Percentiles rank a stretch among this genome's conserved stretches.
These are phyloP conservation scores for Arachis hypogaea DNA, from an alignment of 306 rosid genomes.

Conservation along the genomic window DNA sequence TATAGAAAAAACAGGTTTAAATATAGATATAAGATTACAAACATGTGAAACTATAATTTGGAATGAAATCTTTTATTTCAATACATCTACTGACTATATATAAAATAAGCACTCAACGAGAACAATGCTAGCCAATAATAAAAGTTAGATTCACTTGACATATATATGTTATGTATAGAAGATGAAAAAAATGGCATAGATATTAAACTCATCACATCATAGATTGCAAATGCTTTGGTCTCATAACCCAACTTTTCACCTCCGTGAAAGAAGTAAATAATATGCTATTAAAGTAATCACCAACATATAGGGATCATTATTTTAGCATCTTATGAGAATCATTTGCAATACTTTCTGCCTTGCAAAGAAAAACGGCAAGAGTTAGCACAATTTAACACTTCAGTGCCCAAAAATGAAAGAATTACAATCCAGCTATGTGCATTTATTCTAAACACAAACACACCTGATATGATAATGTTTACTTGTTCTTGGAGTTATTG, in stretches of 20 bases:
- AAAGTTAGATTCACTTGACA: too few species aligned
- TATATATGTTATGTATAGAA: neutral
- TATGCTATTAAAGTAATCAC: slow-evolving; percentile 28
- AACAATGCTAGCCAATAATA: too few species aligned
- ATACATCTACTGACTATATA: too few species aligned
- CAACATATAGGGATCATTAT: slow-evolving; percentile 29
- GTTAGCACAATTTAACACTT: neutral
- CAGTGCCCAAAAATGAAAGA: slow-evolving; percentile 23
- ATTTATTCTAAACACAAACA: slow-evolving; percentile 16
- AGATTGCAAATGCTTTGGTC: slow-evolving; percentile 90
- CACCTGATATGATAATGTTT: neutral
- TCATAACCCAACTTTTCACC: slow-evolving; percentile 96
- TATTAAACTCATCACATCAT: slow-evolving; percentile 88
- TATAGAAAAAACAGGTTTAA: too few species aligned
- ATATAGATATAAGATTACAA: too few species aligned
- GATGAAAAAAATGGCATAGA: slow-evolving; percentile 34
- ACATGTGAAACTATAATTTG: too few species aligned
- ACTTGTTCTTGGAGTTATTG: slow-evolving; percentile 1
- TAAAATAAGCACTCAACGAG: too few species aligned
- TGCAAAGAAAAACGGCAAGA: neutral
- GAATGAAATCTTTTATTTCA: too few species aligned
- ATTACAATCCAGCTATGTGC: slow-evolving; percentile 5
- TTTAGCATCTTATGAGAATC: slow-evolving; percentile 23
- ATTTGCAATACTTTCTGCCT: slow-evolving; percentile 12
- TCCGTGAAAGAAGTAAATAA: slow-evolving; percentile 68